Evolutionary conservation across 2,329 filamentous ascomycete species (phyloP).

Genomic region (Dothideomycetidae sp.): DNA sequence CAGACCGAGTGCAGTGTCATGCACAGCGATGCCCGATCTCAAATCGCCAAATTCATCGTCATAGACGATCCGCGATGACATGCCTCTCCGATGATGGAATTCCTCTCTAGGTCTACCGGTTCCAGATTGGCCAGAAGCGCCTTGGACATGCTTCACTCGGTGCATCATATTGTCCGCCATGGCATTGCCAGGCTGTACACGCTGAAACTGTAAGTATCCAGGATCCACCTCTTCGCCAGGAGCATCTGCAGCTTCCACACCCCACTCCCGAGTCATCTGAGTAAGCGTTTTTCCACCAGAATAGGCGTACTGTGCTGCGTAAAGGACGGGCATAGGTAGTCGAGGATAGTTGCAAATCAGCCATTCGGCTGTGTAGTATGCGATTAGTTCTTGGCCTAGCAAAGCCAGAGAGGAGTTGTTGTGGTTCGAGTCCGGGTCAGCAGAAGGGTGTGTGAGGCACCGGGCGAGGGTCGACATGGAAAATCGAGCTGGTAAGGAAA

Average conservation of each 20-base stretch:
- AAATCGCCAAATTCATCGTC: constrained; percentile 74
- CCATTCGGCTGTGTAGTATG: constrained; percentile 79
- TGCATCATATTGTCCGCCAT: constrained; percentile 20
- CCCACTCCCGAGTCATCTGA: constrained; percentile 71
- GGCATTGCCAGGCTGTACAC: constrained; percentile 30
- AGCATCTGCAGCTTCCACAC: constrained; percentile 71
- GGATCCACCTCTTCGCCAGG: constrained; percentile 87
- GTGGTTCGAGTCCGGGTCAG: constrained; percentile 63
- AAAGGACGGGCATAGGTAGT: constrained; percentile 75
- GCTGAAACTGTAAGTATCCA: constrained; percentile 68
- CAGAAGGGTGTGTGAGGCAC: constrained; percentile 71
- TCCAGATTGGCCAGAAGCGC: constrained; percentile 12
- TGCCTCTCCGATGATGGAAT: constrained; percentile 49
- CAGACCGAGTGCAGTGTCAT: constrained; percentile 1
- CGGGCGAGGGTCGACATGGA: constrained; percentile 77
- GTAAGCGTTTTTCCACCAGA: constrained; percentile 61
- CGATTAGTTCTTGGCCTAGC: constrained; percentile 68
- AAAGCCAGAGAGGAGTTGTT: constrained; percentile 79
- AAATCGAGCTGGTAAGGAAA: constrained; percentile 66
- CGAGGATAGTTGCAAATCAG: constrained; percentile 82
- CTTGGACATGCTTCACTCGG: constrained; percentile 23
- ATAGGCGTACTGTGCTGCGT: constrained; percentile 74
- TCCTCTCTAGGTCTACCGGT: constrained; percentile 34
- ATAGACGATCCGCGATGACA: constrained; percentile 64
- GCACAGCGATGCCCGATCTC: constrained; percentile 19